Base-by-base conservation (phyloP, 2,329 filamentous ascomycete species). In the Ophiosphaerella narmari region DNA sequence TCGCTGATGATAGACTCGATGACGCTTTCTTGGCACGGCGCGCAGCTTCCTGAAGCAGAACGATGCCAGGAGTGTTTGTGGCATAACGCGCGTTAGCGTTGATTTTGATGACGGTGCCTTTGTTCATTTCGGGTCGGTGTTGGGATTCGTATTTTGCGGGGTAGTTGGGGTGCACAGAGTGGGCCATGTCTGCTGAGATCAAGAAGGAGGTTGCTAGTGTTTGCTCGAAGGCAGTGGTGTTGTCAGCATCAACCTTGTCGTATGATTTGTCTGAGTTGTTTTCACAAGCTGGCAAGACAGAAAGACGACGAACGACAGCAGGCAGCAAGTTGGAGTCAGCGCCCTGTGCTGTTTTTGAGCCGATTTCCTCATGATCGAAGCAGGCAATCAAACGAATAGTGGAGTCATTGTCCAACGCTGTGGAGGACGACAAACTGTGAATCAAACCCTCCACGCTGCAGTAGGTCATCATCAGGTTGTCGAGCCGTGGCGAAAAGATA, bases 281-380 rank as follows among this genome's bases (percentile, higher is more conserved):
- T 52, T 82, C 78, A 21, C 81, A 78, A 21, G 84, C 81, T 4
- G 89, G 88, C 29, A 97, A 80, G 29, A 90, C 88, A 1, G 90
- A 94, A 14, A 99, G 83, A 46, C 94, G 89, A 54, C 90, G 88
- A 46, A 97, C 83, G 39, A 97, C 87, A 21, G 90, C 84, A 1
- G 94, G 93, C 14, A 99, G 82, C 50, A 96, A 82, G 75, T 96
- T 96, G 4, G 91, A 96, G 75, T 95, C 86, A 14, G 94, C 94
- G 54, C 94, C 94, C 68, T 99, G 94, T 5, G 93, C 92, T 2
- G 91, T 96, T 50, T 84, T 86, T 54, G 90, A 96, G 46, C 94
- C 94, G 67, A 99, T 94, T 72, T 99, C 94, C 75, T 99, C 94
- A 76, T 99, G 92, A 72, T 99, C 94, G 73, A 99, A 99, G 75